Conservation (phyloP, 179 eudicot species). For the Beta lomatogona region DNA sequence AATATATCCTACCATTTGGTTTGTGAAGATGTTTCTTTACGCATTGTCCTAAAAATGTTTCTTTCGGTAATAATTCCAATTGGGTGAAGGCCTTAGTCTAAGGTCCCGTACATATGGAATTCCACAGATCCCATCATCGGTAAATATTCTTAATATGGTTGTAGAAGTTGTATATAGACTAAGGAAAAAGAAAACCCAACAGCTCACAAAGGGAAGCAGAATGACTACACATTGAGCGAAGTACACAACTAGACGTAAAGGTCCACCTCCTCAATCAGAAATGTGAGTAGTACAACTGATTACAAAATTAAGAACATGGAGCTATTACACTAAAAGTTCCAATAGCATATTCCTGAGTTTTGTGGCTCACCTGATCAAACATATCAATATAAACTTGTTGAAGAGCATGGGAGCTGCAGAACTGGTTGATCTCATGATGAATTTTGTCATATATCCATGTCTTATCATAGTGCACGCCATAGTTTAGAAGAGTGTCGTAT, state of each 20-base stretch:
- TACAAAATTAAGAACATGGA: background rate
- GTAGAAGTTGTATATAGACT: background rate
- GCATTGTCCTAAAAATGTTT: background rate
- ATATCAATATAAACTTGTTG: slow-evolving; percentile 91
- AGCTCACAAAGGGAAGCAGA: background rate
- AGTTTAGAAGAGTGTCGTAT: slow-evolving; percentile 73
- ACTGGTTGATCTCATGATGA: slow-evolving; percentile 97
- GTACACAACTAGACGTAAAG: background rate
- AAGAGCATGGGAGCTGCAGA: slow-evolving; percentile 93
- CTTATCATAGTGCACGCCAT: slow-evolving; percentile 86
- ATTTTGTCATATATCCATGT: slow-evolving; percentile 98
- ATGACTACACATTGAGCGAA: background rate
- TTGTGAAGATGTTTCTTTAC: background rate
- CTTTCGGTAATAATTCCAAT: background rate
- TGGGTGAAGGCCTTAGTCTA: background rate
- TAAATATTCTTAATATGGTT: background rate
- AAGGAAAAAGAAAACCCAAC: background rate
- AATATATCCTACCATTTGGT: background rate
- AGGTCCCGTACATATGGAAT: background rate
- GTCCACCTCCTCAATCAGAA: background rate
- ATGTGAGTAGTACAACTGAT: background rate
- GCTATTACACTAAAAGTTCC: background rate
- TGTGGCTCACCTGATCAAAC: slow-evolving; percentile 81
- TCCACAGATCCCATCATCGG: background rate
- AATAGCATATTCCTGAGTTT: background rate